Evolutionary conservation across 2,329 filamentous ascomycete species (phyloP), one percentile per base, ranked within the genome.

Genomic region (Trichoderma sp.): DNA sequence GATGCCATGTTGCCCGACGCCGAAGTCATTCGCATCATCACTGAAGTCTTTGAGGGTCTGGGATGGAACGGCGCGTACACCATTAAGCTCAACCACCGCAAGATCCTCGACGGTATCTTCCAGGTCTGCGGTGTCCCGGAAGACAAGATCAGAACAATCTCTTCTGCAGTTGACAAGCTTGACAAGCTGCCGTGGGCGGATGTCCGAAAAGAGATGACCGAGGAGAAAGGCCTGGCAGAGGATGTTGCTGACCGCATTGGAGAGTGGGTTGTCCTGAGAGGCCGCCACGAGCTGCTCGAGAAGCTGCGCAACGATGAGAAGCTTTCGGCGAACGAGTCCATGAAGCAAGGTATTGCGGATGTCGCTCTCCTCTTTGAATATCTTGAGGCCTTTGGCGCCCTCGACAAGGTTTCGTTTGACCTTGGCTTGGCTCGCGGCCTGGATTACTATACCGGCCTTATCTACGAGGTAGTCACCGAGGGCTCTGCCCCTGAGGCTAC

Each of bases 41-140:
- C 89, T 77, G 94, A 98, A 80, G 92, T 97, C 53, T 97, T 98
- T 78, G 89, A 95, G 76, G 89, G 88, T 62, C 85, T 98, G 43
- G 92, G 91, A 24, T 94, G 91, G 90, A 85, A 90, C 64, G 89
- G 89, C 43, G 86, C 87, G 58, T 93, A 93, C 80, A 95, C 92
- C 3, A 96, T 98, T 83, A 97, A 98, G 79, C 87, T 97, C 79
- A 98, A 98, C 84, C 94, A 98, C 88, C 89, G 95, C 76, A 95
- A 97, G 83, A 95, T 98, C 63, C 87, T 98, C 18, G 95, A 98
- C 77, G 95, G 95, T 72, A 88, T 98, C 76, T 98, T 98, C 82
- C 89, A 93, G 80, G 93, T 97, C 32, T 95, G 93, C 77, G 95
- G 95, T 74, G 95, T 98, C 15, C 93, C 95, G 2, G 84, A 88